Percentiles rank a stretch among this genome's conserved stretches.
These are phyloP conservation scores for Marchantia polymorpha DNA, from an alignment of 225 moss, liverwort and hornwort species.

Conservation along the genomic window DNA sequence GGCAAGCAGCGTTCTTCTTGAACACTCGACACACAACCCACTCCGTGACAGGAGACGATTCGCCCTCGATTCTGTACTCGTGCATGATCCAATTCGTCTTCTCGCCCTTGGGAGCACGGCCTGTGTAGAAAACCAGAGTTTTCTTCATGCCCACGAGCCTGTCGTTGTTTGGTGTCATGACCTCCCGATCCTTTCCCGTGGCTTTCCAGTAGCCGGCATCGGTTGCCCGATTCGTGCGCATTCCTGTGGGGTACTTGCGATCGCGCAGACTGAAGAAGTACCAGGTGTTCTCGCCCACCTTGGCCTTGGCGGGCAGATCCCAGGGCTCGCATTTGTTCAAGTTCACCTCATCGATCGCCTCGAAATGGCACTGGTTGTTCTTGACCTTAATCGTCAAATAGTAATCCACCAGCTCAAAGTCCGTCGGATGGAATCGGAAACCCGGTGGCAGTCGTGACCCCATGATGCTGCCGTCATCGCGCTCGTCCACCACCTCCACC, in stretches of 20 bases:
- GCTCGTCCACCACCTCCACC: conserved; percentile 10
- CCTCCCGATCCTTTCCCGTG: conserved; percentile 41
- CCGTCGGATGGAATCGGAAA: conserved; percentile 42
- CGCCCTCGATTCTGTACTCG: conserved; percentile 38
- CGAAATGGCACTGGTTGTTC: conserved; percentile 19
- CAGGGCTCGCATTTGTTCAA: conserved; percentile 47
- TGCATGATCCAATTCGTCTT: conserved; percentile 57
- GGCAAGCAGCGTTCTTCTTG: conserved; percentile 28
- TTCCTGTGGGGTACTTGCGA: conserved; percentile 43
- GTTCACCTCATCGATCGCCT: conserved; percentile 39
- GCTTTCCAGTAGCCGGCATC: conserved; percentile 50
- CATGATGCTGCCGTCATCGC: not conserved
- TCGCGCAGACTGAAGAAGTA: conserved; percentile 48
- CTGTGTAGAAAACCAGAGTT: conserved; percentile 44
- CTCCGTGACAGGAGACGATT: conserved; percentile 28
- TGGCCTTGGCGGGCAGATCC: conserved; percentile 41
- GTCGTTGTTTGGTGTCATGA: conserved; percentile 15
- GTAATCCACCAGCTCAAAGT: conserved; percentile 38
- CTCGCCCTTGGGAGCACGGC: conserved; percentile 40
- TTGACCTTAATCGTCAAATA: conserved; percentile 30
- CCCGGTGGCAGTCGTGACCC: conserved; percentile 26
- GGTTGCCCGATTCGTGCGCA: conserved; percentile 44
- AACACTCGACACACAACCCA: conserved; percentile 51
- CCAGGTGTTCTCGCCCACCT: conserved; percentile 30
- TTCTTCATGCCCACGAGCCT: conserved; percentile 47